Evolutionary conservation across 2,329 filamentous ascomycete genomes (phyloP).

Genomic region (Sarocladium strictum): DNA sequence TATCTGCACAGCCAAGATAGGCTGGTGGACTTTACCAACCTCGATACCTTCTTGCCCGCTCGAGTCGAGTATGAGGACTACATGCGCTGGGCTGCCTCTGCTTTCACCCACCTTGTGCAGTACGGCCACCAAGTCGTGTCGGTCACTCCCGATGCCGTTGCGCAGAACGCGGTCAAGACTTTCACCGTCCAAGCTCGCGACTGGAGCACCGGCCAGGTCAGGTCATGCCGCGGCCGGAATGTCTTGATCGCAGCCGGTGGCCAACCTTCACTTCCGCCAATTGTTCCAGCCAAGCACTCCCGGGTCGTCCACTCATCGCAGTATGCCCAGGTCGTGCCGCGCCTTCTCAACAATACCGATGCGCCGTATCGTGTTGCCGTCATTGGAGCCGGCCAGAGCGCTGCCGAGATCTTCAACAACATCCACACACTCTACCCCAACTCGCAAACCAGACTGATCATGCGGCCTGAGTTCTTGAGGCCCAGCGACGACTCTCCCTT

Average conservation of each 20-base stretch:
- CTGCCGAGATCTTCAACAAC: conserved; percentile 92
- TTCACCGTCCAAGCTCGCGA: conserved; percentile 66
- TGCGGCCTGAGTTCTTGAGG: conserved; percentile 75
- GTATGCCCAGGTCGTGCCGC: conserved; percentile 61
- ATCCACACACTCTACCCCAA: conserved; percentile 78
- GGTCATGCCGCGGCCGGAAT: conserved; percentile 53
- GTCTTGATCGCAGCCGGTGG: conserved; percentile 57
- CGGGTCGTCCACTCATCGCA: conserved; percentile 84
- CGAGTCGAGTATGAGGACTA: conserved; percentile 93
- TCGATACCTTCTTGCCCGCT: conserved; percentile 81
- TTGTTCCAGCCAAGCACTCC: conserved; percentile 63
- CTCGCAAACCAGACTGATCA: conserved; percentile 68
- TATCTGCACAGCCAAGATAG: conserved; percentile 78
- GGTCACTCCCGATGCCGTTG: conserved; percentile 54
- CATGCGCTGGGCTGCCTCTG: conserved; percentile 81
- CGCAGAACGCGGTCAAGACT: conserved; percentile 44
- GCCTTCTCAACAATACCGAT: conserved; percentile 50
- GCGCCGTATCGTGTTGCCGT: conserved; percentile 71
- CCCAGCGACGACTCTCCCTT: conserved; percentile 96
- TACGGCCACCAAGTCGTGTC: conserved; percentile 75
- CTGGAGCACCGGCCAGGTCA: conserved; percentile 46
- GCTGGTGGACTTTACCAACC: conserved; percentile 86
- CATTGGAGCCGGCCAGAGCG: conserved; percentile 84
- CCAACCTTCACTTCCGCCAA: conserved; percentile 62
- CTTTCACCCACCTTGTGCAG: conserved; percentile 66